phyloP scores from a whole-genome alignment of 108 stramenopile genomes.

The Fragilaria crotonensis region DNA sequence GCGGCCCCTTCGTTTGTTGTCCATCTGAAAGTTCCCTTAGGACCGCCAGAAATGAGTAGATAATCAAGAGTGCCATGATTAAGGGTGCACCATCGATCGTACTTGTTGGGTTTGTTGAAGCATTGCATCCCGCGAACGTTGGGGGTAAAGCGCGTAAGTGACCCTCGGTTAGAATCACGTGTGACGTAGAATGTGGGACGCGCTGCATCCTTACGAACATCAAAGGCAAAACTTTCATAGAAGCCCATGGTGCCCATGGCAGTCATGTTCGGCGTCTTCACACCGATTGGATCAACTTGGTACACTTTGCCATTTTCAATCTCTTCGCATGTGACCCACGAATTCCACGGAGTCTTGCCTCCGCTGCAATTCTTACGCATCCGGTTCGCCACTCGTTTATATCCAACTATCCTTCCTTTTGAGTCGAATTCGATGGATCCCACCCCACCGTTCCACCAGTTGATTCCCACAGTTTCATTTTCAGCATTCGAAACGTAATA shows the following conservation, averaged over 20 bases:
- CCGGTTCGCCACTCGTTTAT: slow-evolving; percentile 14
- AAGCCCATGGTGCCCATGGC: slow-evolving; percentile 15
- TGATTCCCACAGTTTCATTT: slow-evolving; percentile 2
- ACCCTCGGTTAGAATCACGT: slow-evolving; percentile 10
- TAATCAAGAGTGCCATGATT: slow-evolving; percentile 12
- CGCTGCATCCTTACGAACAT: slow-evolving; percentile 8
- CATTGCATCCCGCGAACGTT: slow-evolving; percentile 8
- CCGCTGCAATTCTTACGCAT: slow-evolving; percentile 49
- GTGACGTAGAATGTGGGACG: slow-evolving; percentile 3
- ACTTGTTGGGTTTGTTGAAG: not conserved
- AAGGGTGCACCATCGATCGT: slow-evolving; percentile 1
- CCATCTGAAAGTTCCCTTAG: slow-evolving; percentile 27
- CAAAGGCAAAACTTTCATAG: slow-evolving; percentile 36
- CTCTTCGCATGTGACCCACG: slow-evolving; percentile 45
- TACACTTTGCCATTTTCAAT: slow-evolving; percentile 14
- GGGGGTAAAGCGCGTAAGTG: slow-evolving; percentile 17
- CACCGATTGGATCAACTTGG: slow-evolving; percentile 24
- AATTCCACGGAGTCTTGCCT: slow-evolving; percentile 43
- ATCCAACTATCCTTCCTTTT: slow-evolving; percentile 28
- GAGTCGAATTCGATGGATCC: slow-evolving; percentile 28
- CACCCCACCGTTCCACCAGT: slow-evolving; percentile 34
- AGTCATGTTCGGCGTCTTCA: slow-evolving; percentile 1
- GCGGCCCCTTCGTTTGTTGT: slow-evolving; percentile 14
- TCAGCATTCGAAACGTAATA: slow-evolving; percentile 40
- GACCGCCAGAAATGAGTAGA: slow-evolving; percentile 7